These are phyloP conservation scores for apple (Malus domestica) DNA, from an alignment of 306 rosid species.

Conservation along the genomic window ASM211411v1 NC_041792.1:3870501-3871000, in stretches of 20 bases:
- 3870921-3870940: neutral
- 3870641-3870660: slow-evolving; percentile 42
- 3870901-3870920: neutral
- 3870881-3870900: slow-evolving; percentile 3
- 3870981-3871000: no score
- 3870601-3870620: slow-evolving; percentile 18
- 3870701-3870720: neutral
- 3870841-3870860: slow-evolving; percentile 26
- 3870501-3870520: slow-evolving; percentile 24
- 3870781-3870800: slow-evolving; percentile 17
- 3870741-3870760: neutral
- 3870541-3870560: slow-evolving; percentile 21
- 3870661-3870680: slow-evolving; percentile 36
- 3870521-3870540: slow-evolving; percentile 8
- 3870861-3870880: neutral
- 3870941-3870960: no score
- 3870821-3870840: slow-evolving; percentile 36
- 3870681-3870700: slow-evolving; percentile 12
- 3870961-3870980: no score
- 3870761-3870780: neutral
- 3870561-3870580: slow-evolving; percentile 41
- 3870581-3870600: slow-evolving; percentile 42
- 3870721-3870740: neutral
- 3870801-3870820: slow-evolving; percentile 18
- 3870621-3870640: slow-evolving; percentile 13